Percentiles rank a stretch among this genome's conserved stretches.
Evolutionary conservation across 2,329 filamentous ascomycete species (phyloP).

Genomic region (Phialemonium atrogriseum): DNA sequence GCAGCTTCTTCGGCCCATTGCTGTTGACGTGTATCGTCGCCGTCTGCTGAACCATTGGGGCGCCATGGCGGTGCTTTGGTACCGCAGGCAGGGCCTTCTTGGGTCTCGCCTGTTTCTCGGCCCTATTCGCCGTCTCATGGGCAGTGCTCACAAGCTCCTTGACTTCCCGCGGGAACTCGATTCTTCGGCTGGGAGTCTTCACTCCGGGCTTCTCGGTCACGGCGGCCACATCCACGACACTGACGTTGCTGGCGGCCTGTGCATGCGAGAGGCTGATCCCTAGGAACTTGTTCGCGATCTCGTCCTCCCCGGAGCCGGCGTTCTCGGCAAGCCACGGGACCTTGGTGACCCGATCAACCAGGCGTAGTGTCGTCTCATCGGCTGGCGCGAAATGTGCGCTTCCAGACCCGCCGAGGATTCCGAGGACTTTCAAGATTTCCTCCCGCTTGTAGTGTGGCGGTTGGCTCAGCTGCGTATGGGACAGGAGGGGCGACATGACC

Average conservation of each 20-base stretch:
- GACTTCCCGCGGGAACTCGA: slow-evolving; percentile 17
- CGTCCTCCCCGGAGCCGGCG: slow-evolving; percentile 26
- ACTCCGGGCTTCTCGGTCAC: slow-evolving; percentile 77
- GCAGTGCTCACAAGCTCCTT: slow-evolving; percentile 14
- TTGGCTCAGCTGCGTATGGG: slow-evolving; percentile 81
- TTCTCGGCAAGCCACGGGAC: slow-evolving; percentile 57
- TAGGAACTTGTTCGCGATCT: slow-evolving; percentile 51
- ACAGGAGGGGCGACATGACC: slow-evolving; percentile 81
- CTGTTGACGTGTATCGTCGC: slow-evolving; percentile 8
- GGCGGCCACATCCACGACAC: slow-evolving; percentile 68
- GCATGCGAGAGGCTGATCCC: slow-evolving; percentile 62
- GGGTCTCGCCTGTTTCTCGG: slow-evolving; percentile 17
- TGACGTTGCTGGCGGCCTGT: slow-evolving; percentile 64
- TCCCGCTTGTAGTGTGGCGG: slow-evolving; percentile 87
- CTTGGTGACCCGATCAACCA: slow-evolving; percentile 66
- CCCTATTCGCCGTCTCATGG: slow-evolving; percentile 7
- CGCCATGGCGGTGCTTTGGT: slow-evolving; percentile 47
- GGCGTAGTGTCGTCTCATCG: slow-evolving; percentile 69
- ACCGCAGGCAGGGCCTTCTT: slow-evolving; percentile 46
- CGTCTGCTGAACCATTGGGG: slow-evolving; percentile 22
- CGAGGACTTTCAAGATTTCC: slow-evolving; percentile 70
- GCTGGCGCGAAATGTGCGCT: slow-evolving; percentile 71
- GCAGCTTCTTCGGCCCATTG: slow-evolving; percentile 6
- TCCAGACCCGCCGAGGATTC: slow-evolving; percentile 58
- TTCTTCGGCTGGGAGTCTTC: slow-evolving; percentile 64